Percentiles rank a stretch among this genome's conserved stretches.
phyloP scores from a whole-genome alignment of 768 basidiomycete genomes.

The Xerocomellus chrysenteron region DNA sequence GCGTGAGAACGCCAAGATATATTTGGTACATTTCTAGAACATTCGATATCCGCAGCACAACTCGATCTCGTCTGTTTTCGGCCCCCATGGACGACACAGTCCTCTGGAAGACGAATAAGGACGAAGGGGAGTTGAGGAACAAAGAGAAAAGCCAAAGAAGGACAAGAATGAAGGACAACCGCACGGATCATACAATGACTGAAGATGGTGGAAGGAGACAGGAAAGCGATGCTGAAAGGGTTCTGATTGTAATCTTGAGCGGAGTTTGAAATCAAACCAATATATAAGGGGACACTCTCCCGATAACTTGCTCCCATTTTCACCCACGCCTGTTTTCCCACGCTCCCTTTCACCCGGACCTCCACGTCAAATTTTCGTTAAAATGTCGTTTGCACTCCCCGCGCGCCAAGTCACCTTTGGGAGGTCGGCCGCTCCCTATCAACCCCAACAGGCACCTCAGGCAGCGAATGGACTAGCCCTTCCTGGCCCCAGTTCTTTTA shows the following conservation, averaged over 20 bases:
- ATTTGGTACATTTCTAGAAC: conserved; percentile 28
- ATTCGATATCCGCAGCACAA: conserved; percentile 17
- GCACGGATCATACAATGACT: conserved; percentile 11
- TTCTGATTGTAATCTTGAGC: conserved; percentile 24
- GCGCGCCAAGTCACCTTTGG: conserved; percentile 79
- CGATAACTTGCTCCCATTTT: conserved; percentile 20
- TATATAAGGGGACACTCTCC: conserved; percentile 30
- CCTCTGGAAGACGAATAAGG: not conserved
- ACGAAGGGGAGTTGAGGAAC: not conserved
- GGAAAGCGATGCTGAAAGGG: conserved; percentile 10
- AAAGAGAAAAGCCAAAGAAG: not conserved
- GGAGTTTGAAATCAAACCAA: conserved; percentile 27
- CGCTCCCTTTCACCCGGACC: conserved; percentile 24
- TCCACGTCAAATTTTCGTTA: conserved; percentile 12
- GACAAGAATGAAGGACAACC: not conserved
- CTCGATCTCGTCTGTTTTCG: not conserved
- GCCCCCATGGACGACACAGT: not conserved
- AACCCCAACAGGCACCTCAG: conserved; percentile 43
- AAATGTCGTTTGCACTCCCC: conserved; percentile 65
- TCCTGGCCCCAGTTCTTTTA: conserved; percentile 48
- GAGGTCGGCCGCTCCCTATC: conserved; percentile 51
- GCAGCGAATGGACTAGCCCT: conserved; percentile 56
- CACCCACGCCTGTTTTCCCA: conserved; percentile 30
- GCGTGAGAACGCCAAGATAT: conserved; percentile 17
- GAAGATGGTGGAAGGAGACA: conserved; percentile 28